Evolutionary conservation across 176 grass and related monocot genomes (phyloP), one percentile per base, ranked within the genome.

Genomic region (Carex parvula): DNA sequence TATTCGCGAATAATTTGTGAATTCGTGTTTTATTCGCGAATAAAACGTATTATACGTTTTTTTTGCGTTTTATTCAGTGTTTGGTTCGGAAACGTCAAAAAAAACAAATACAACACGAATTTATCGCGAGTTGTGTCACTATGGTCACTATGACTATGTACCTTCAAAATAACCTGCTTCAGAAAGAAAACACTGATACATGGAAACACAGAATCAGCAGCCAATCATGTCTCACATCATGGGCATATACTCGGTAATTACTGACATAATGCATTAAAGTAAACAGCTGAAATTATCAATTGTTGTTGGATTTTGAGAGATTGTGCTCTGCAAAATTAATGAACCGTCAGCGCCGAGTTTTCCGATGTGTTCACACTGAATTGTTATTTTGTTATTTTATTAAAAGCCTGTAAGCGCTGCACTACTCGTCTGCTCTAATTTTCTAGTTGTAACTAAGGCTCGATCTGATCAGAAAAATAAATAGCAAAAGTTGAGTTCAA

Each of bases 301-400:
- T 71, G 16, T 71, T 71, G 17, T 71, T n/a, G 68, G 35, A 71
- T 71, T 41, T 42, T 71, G 68, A 46, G 39, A 71, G 33, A 42
- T 44, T 71, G 21, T 71, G 39, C 37, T n/a, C 10, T 8, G 68
- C 66, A 69, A 39, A 71, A 68, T 33, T 67, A 67, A 44, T 71
- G 68, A 71, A 20, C 2, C 8, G 39, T 71, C 39, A 71, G 68
- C 68, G 68, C 68, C 35, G 37, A 71, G 18, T 21, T 46, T 71
- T 18, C 10, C 17, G 5, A 44, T 46, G 68, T 20, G 18, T 71
- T 71, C 68, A 71, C 68, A 71, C 12, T 15, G 12, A 15, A 15
- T 68, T 35, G 11, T 33, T 66, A 37, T 37, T 16, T 37, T 67
- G 6, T 6, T 35, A 35, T 67, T 26, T 63, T 22, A 24, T 63